phyloP scores from a whole-genome alignment of 805 yeast species.

The Starmerella floricola region DNA sequence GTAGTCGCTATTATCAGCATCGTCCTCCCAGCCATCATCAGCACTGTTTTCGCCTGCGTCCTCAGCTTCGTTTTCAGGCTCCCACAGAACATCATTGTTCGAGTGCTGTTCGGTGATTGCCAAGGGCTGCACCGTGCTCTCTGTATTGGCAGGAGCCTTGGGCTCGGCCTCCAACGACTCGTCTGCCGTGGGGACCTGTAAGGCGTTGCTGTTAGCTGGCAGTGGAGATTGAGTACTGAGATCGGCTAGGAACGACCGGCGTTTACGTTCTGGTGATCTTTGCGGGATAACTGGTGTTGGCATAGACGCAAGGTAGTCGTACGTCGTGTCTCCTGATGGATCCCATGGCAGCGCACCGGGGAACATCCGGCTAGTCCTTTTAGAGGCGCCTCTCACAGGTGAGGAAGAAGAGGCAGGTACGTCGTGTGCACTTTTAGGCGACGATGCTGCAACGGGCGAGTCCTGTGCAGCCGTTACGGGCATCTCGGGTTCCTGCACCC shows the following conservation, averaged over 20 bases:
- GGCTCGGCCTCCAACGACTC: no score
- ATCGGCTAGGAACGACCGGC: constrained; percentile 1
- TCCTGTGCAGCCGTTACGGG: neutral
- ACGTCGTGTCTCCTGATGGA: constrained; percentile 3
- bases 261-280: constrained; percentile 8
- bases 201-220: no score
- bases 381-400: no score
- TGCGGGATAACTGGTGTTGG: constrained; percentile 10
- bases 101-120: no score
- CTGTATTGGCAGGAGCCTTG: no score
- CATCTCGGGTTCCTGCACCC: no score
- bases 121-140: no score
- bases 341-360: constrained; percentile 8
- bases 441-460: neutral
- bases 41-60: neutral
- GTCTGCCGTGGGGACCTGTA: no score
- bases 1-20: neutral
- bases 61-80: constrained; percentile 2
- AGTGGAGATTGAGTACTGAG: neutral
- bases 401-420: no score
- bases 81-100: neutral
- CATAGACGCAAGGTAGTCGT: constrained; percentile 5
- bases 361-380: neutral
- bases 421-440: neutral
- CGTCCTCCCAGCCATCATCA: neutral